Evolutionary conservation across 108 stramenopile species (phyloP).

Genomic region (Fragilaria radians): DNA sequence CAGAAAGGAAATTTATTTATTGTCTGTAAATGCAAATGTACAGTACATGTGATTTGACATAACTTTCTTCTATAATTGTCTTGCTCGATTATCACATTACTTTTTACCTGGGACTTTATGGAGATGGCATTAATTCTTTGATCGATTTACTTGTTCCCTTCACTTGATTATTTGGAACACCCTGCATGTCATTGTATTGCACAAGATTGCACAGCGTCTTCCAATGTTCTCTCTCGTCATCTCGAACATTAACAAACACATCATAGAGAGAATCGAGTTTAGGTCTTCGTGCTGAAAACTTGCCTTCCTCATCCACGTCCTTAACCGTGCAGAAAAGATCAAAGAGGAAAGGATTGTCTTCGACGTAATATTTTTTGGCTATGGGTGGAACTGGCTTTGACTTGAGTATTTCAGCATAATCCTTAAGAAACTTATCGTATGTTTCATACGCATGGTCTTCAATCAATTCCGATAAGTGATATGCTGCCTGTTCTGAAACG

Average conservation of each 20-base stretch:
- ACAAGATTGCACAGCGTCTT: slow-evolving; percentile 57
- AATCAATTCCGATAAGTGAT: slow-evolving; percentile 68
- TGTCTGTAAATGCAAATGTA: too few species aligned
- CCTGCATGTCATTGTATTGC: slow-evolving; percentile 56
- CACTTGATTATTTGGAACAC: slow-evolving; percentile 23
- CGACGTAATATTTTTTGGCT: slow-evolving; percentile 27
- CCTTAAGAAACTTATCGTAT: slow-evolving; percentile 61
- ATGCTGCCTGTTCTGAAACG: slow-evolving; percentile 35
- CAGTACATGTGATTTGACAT: too few species aligned
- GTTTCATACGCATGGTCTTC: slow-evolving; percentile 82
- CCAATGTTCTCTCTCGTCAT: slow-evolving; percentile 57
- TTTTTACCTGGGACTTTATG: background rate
- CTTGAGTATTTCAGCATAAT: slow-evolving; percentile 53
- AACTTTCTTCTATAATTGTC: too few species aligned
- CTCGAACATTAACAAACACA: slow-evolving; percentile 35
- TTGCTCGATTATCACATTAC: too few species aligned
- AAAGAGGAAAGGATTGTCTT: slow-evolving; percentile 28
- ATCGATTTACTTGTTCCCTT: background rate
- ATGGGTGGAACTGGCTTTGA: slow-evolving; percentile 12
- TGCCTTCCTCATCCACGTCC: slow-evolving; percentile 7
- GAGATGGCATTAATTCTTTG: background rate
- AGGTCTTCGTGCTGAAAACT: slow-evolving; percentile 12
- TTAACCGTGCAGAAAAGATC: slow-evolving; percentile 30
- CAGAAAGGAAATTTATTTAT: too few species aligned
- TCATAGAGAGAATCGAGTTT: slow-evolving; percentile 32